Conservation (phyloP, 768 basidiomycete genomes). For the Podaxis carcinomalis region DNA sequence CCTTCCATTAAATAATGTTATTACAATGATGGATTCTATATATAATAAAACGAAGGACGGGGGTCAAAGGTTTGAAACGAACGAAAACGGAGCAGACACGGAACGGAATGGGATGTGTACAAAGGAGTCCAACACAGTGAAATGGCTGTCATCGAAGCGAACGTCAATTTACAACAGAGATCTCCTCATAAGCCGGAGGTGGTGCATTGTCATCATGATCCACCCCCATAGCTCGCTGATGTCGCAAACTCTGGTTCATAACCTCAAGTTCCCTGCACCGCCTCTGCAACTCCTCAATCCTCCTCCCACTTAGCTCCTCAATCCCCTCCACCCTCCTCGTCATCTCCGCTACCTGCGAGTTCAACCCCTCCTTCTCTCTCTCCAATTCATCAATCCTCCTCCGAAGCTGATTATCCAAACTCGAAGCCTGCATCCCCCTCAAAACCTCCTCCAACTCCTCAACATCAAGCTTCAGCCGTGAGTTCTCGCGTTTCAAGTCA, state of each 20-base stretch:
- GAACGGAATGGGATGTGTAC: too few species aligned
- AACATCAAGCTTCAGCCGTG: constrained; percentile 24
- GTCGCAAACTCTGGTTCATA: constrained; percentile 12
- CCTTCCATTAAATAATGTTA: too few species aligned
- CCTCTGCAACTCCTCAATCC: constrained; percentile 21
- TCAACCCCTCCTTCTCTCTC: constrained; percentile 33
- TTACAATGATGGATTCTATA: too few species aligned
- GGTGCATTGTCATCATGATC: constrained; percentile 23
- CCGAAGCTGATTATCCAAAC: constrained; percentile 22
- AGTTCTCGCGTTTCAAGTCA: constrained; percentile 30
- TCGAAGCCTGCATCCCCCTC: constrained; percentile 25
- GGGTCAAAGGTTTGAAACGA: too few species aligned
- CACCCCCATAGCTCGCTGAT: constrained; percentile 3
- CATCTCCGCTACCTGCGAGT: constrained; percentile 25
- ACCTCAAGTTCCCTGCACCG: constrained; percentile 26
- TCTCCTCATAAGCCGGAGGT: constrained; percentile 31
- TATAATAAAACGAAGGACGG: too few species aligned
- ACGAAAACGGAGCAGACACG: too few species aligned
- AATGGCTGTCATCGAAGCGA: too few species aligned
- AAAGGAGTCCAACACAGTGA: too few species aligned
- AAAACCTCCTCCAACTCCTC: constrained; percentile 29
- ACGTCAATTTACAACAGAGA: constrained; percentile 12
- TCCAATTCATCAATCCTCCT: constrained; percentile 23
- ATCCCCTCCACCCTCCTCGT: constrained; percentile 17
- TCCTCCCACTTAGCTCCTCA: constrained; percentile 21